Conservation (phyloP, 768 basidiomycete genomes). For the Kwoniella sp. region DNA sequence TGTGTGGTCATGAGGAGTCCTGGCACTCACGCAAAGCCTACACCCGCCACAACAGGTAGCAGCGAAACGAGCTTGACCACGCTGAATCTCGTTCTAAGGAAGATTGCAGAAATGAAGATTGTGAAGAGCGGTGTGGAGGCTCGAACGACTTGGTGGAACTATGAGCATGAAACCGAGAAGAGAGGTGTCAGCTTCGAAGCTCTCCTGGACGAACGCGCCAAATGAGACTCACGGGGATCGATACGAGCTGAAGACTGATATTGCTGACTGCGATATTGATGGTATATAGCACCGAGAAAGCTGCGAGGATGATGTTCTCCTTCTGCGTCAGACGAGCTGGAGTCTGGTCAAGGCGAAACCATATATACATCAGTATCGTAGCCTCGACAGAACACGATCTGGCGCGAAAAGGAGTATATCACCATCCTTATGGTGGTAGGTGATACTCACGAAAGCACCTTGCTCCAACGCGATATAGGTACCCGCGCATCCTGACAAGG, state of each 20-base stretch:
- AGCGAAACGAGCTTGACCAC: constrained; percentile 70
- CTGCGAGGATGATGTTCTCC: constrained; percentile 67
- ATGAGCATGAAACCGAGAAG: background rate
- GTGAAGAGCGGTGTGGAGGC: constrained; percentile 92
- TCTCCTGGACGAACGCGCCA: too few relatives aligned
- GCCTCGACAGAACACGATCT: too few relatives aligned
- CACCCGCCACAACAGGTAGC: constrained; percentile 82
- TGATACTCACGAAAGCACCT: constrained; percentile 61
- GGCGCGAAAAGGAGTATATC: too few relatives aligned
- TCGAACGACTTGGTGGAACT: constrained; percentile 98
- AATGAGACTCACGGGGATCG: constrained; percentile 70
- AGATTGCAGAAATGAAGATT: constrained; percentile 70
- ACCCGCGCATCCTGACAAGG: constrained; percentile 80
- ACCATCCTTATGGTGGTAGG: too few relatives aligned
- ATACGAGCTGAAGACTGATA: constrained; percentile 81
- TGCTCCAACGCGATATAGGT: constrained; percentile 67
- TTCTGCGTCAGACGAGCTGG: constrained; percentile 62
- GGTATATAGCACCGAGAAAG: constrained; percentile 88
- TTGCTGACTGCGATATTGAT: constrained; percentile 95
- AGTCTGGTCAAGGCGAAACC: too few relatives aligned
- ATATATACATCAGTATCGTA: too few relatives aligned
- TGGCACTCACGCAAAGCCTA: constrained; percentile 76
- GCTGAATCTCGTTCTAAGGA: constrained; percentile 68
- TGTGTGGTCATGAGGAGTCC: background rate
- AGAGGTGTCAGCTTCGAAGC: too few relatives aligned